These are phyloP conservation scores for Meripilus lineatus DNA, from an alignment of 1,284 basidiomycete species.

Conservation along the genomic window DNA sequence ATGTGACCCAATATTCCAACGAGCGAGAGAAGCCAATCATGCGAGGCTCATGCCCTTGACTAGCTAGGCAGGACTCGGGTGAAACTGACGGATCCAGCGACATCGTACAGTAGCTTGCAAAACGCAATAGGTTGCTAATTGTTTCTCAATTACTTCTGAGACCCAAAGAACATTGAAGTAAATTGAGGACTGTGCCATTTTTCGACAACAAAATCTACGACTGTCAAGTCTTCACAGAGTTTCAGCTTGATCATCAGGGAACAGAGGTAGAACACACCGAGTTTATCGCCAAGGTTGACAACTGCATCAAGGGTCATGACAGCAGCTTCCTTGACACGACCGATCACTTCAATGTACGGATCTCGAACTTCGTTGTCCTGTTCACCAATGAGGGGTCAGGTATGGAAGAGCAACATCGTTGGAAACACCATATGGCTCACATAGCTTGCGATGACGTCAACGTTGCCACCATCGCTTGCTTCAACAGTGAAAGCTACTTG, in stretches of 20 bases:
- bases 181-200: slow-evolving; percentile 62
- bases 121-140: no score
- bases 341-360: slow-evolving; percentile 73
- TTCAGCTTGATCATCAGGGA: not conserved
- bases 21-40: no score
- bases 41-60: no score
- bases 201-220: slow-evolving; percentile 63
- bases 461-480: slow-evolving; percentile 60
- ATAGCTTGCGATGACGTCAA: slow-evolving; percentile 39
- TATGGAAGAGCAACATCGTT: not conserved
- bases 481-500: not conserved
- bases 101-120: no score
- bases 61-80: no score
- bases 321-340: slow-evolving; percentile 55
- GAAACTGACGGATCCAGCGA: no score
- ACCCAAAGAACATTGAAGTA: slow-evolving; percentile 22
- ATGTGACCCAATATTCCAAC: no score
- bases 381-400: no score
- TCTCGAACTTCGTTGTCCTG: slow-evolving; percentile 49
- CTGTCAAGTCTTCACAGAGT: slow-evolving; percentile 47
- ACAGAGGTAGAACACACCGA: slow-evolving; percentile 49
- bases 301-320: slow-evolving; percentile 59
- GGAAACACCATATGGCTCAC: slow-evolving; percentile 8
- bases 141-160: no score
- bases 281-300: slow-evolving; percentile 56